These are phyloP conservation scores for Leccinum fibrillosum DNA, from an alignment of 768 basidiomycete species.

Conservation along the genomic window DNA sequence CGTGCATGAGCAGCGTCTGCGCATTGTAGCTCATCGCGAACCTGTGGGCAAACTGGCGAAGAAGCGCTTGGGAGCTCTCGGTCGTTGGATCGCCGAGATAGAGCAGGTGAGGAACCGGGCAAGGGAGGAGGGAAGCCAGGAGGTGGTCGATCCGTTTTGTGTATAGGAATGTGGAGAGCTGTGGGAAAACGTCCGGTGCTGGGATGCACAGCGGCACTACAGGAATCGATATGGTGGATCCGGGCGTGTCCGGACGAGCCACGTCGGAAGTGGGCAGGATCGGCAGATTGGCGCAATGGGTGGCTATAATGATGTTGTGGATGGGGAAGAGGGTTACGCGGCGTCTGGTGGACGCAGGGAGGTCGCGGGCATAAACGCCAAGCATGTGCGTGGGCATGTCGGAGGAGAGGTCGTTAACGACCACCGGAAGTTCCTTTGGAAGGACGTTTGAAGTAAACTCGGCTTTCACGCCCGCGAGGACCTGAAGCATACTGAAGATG, in stretches of 20 bases:
- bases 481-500: constrained; percentile 27
- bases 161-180: constrained; percentile 68
- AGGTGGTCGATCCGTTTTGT: constrained; percentile 57
- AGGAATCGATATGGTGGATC: constrained; percentile 41
- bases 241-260: constrained; percentile 6
- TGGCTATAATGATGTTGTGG: constrained; percentile 35
- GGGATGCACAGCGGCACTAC: constrained; percentile 70
- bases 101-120: constrained; percentile 24
- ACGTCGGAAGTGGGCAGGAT: constrained; percentile 17
- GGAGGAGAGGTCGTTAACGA: constrained; percentile 29
- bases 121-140: constrained; percentile 60
- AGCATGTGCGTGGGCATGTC: constrained; percentile 34
- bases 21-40: constrained; percentile 15
- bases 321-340: constrained; percentile 35
- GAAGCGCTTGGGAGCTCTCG: constrained; percentile 6
- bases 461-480: constrained; percentile 28
- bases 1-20: constrained; percentile 34
- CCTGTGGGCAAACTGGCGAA: constrained; percentile 16
- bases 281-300: constrained; percentile 30
- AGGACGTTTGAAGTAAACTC: constrained; percentile 20
- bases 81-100: constrained; percentile 24
- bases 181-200: constrained; percentile 63
- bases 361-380: constrained; percentile 26
- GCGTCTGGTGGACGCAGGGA: constrained; percentile 23
- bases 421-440: constrained; percentile 26